These are phyloP conservation scores for Cicer arietinum DNA, from an alignment of 306 rosid genomes.

Conservation along the genomic window DNA sequence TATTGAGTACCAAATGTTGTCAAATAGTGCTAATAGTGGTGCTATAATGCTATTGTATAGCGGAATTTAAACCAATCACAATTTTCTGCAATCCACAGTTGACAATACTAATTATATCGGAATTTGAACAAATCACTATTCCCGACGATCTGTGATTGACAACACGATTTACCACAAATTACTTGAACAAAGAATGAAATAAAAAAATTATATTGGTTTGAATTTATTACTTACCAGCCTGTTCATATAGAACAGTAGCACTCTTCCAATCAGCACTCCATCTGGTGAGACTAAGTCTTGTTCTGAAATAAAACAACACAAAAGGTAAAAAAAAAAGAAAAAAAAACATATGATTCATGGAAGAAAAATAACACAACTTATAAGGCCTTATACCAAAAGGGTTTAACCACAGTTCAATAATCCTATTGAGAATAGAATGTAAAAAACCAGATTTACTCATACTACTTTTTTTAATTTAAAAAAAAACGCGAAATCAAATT, in stretches of 20 bases:
- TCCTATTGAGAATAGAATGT: neutral
- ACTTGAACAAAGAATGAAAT: slow-evolving; percentile 33
- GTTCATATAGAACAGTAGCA: slow-evolving; percentile 86
- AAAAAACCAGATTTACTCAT: slow-evolving; percentile 11
- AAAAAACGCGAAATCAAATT: neutral
- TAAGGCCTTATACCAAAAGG: neutral
- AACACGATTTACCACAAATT: neutral
- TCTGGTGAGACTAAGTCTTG: slow-evolving; percentile 85
- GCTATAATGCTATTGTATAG: too few species aligned
- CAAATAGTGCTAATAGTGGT: too few species aligned
- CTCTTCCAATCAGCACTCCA: slow-evolving; percentile 94
- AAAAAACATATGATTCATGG: slow-evolving; percentile 19
- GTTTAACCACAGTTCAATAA: slow-evolving; percentile 1
- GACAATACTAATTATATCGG: too few species aligned
- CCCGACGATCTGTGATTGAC: neutral
- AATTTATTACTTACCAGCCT: slow-evolving; percentile 69
- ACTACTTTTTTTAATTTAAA: neutral
- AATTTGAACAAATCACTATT: neutral
- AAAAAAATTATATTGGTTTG: slow-evolving; percentile 2
- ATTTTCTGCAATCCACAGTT: too few species aligned
- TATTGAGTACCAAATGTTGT: too few species aligned
- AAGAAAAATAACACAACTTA: slow-evolving; percentile 3
- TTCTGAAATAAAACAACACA: slow-evolving; percentile 52
- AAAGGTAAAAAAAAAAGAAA: neutral
- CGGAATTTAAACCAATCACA: too few species aligned